Percentiles rank a stretch among this genome's conserved stretches.
These are phyloP conservation scores for Thyridium curvatum DNA, from an alignment of 2,329 filamentous ascomycete genomes.

Conservation along the genomic window DNA sequence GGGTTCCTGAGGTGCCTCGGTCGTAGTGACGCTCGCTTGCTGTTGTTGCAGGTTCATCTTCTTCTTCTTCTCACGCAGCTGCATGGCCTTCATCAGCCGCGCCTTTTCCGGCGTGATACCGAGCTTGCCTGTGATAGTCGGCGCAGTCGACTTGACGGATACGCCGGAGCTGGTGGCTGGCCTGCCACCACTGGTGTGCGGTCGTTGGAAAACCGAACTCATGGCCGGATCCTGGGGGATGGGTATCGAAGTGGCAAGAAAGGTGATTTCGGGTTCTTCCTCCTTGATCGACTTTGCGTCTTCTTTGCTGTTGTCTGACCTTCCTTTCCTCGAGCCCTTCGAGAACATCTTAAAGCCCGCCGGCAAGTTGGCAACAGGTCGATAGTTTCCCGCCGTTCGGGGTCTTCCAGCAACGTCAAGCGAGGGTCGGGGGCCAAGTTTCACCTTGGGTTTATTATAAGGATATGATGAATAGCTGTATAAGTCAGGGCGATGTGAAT, in stretches of 20 bases:
- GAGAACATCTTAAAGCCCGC: constrained; percentile 68
- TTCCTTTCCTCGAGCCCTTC: constrained; percentile 50
- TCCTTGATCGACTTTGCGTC: constrained; percentile 25
- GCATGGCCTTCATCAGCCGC: constrained; percentile 87
- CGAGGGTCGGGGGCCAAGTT: constrained; percentile 80
- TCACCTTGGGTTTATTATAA: constrained; percentile 71
- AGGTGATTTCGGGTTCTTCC: constrained; percentile 27
- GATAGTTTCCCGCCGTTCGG: constrained; percentile 53
- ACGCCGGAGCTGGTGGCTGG: constrained; percentile 39
- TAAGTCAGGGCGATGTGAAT: constrained; percentile 36
- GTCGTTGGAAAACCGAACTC: constrained; percentile 18
- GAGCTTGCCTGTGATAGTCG: constrained; percentile 33
- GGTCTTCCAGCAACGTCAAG: constrained; percentile 55
- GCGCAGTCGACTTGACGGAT: constrained; percentile 32
- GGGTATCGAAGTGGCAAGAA: constrained; percentile 25
- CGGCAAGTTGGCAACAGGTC: constrained; percentile 74
- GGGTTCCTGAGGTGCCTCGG: constrained; percentile 15
- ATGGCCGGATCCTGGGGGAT: constrained; percentile 25
- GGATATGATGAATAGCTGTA: constrained; percentile 42
- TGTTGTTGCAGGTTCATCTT: constrained; percentile 29
- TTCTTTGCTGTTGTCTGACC: constrained; percentile 22
- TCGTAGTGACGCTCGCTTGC: constrained; percentile 15
- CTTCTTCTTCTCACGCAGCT: constrained; percentile 78
- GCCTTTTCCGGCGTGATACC: constrained; percentile 81
- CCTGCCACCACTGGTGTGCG: constrained; percentile 25